Evolutionary conservation across 345 rosid genomes (phyloP).

Genomic region (Hibiscus mutabilis): DNA sequence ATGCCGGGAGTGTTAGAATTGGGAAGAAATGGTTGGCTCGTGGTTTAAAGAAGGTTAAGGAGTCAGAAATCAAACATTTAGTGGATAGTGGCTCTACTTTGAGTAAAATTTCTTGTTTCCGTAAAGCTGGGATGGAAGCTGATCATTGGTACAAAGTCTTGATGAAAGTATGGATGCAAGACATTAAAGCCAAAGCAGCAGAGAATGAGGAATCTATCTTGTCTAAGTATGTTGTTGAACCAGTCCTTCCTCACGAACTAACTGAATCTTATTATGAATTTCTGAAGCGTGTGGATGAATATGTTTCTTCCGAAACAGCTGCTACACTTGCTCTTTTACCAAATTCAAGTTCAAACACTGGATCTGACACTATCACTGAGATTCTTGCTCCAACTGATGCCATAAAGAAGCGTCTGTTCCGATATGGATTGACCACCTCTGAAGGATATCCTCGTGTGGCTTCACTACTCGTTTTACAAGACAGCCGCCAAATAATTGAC

Average conservation of each 20-base stretch:
- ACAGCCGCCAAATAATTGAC: slow-evolving; percentile 58
- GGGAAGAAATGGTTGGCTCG: slow-evolving; percentile 90
- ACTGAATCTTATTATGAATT: slow-evolving; percentile 69
- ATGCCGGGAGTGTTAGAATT: slow-evolving; percentile 58
- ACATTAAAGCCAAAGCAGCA: slow-evolving; percentile 38
- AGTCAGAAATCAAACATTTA: slow-evolving; percentile 80
- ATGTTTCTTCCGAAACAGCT: slow-evolving; percentile 71
- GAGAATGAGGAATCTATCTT: slow-evolving; percentile 55
- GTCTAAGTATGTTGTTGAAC: slow-evolving; percentile 66
- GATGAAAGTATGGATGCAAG: slow-evolving; percentile 72
- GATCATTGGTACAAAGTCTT: slow-evolving; percentile 87
- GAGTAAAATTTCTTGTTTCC: slow-evolving; percentile 58
- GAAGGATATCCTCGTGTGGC: slow-evolving; percentile 49
- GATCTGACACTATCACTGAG: slow-evolving; percentile 35
- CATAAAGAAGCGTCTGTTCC: slow-evolving; percentile 60
- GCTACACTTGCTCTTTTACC: slow-evolving; percentile 51
- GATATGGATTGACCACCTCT: slow-evolving; percentile 63
- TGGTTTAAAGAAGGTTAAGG: slow-evolving; percentile 85
- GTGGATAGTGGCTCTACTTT: slow-evolving; percentile 57
- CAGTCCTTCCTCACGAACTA: slow-evolving; percentile 66
- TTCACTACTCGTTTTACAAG: slow-evolving; percentile 57
- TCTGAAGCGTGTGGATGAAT: slow-evolving; percentile 50
- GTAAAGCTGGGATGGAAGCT: slow-evolving; percentile 84
- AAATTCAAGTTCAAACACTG: slow-evolving; percentile 29
- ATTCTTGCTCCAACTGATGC: slow-evolving; percentile 57